Percentiles rank a stretch among this genome's conserved stretches.
phyloP scores from a whole-genome alignment of 306 rosid species.

The Pterocarpus macrocarpus region DNA sequence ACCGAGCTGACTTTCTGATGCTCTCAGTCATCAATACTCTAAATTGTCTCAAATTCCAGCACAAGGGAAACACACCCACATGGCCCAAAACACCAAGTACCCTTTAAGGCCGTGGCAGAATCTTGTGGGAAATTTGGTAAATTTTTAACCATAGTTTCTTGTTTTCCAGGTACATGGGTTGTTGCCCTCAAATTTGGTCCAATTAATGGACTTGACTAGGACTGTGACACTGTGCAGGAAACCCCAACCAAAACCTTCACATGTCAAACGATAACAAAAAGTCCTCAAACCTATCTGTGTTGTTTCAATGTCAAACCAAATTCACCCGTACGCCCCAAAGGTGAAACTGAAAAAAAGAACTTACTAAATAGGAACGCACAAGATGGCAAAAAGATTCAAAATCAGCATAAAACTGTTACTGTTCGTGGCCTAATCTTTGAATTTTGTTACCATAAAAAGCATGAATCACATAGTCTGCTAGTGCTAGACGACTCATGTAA shows the following conservation, averaged over 20 bases:
- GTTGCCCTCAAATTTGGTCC: conserved; percentile 51
- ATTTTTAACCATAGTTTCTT: conserved; percentile 52
- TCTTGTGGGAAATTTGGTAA: conserved; percentile 50
- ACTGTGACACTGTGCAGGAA: conserved; percentile 33
- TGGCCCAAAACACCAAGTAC: conserved; percentile 53
- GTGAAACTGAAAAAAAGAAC: background rate
- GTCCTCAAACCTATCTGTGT: conserved; percentile 11
- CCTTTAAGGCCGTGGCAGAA: conserved; percentile 8
- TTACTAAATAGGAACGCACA: background rate
- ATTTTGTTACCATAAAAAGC: background rate
- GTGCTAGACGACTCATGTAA: too few species aligned
- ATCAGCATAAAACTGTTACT: background rate
- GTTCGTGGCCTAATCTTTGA: background rate
- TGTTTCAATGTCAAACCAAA: conserved; percentile 32
- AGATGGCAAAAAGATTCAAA: background rate
- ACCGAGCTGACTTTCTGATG: background rate
- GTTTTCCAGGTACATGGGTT: conserved; percentile 58
- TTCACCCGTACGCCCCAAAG: conserved; percentile 18
- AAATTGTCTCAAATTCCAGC: conserved; percentile 42
- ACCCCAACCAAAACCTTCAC: conserved; percentile 47
- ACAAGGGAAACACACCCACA: conserved; percentile 66
- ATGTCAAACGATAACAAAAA: conserved; percentile 49
- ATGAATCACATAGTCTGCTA: background rate
- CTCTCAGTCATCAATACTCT: conserved; percentile 15
- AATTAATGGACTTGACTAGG: conserved; percentile 37